Evolutionary conservation across 1,284 basidiomycete genomes (phyloP), one percentile per base, ranked within the genome.

Genomic region (Ganoderma lingzhi): DNA sequence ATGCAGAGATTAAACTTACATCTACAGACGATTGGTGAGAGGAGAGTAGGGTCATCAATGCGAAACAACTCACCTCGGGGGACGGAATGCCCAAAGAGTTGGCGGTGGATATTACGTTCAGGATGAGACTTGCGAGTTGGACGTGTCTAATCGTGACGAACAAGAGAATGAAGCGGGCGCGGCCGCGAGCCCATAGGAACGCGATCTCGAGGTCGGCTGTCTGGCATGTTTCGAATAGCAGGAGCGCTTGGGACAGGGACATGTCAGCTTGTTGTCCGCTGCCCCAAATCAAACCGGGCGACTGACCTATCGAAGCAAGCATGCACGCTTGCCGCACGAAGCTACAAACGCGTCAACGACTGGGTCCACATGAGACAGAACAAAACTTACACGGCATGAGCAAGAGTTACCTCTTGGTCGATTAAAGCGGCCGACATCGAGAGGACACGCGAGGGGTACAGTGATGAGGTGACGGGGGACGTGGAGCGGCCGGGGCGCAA

Each of bases 81-180:
- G 59, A 61, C 6, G 23, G n/a, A 28, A 35, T 23, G 17, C 23
- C 23, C 19, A 61, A 30, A 3, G 48, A 51, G 23, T 48, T 48
- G n/a, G 39, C 39, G 14, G 15, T 42, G 39, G 23, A 10, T 28
- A 61, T 28, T 14, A 23, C 17, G n/a, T 39, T 61, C 23, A 61
- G 23, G 39, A 61, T 23, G 12, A 61, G 35, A 30, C 59, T 61
- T 42, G 39, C 59, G 59, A 61, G 59, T 42, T 61, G 59, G 59
- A 61, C 19, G 59, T 61, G 59, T 28, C 59, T 39, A 44, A 61
- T 61, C 2, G 23, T 41, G 14, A 61, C 12, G 39, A 41, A 42
- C 23, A 41, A 41, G 35, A 42, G 9, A 30, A 61, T 28, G 12
- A 41, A 42, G 8, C 59, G 59, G 6, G 41, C 37, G 3, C 59